Evolutionary conservation across 257 asterid genomes (phyloP), one percentile per base, ranked within the genome.

Genomic region (Solanum pimpinellifolium): DNA sequence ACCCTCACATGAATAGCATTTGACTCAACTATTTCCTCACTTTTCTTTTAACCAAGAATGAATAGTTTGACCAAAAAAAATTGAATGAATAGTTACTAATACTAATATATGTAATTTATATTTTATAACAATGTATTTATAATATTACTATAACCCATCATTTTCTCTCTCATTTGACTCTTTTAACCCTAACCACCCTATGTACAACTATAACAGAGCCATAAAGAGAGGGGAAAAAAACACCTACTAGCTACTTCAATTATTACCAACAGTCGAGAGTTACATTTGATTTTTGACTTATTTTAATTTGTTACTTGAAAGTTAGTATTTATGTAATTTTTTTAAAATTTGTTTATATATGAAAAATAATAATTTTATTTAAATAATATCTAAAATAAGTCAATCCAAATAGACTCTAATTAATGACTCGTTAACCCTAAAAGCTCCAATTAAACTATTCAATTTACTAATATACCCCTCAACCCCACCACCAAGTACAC

Each of bases 391-490:
- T 52, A 18, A 52, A 52, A 18, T 52, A 52, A 52, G 10, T 52
- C 2, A 52, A 52, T 52, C 0, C n/a, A 16, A 16, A 52, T 1
- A 52, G 0, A 37, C 7, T 1, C 3, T 62, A n/a, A n/a, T 62
- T 62, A 62, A 62, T 9, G 5, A 42, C 39, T 76, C 21, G 44
- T 42, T 78, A 16, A 27, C 25, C 16, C 66, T 46, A 27, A 27
- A 77, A 80, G 33, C 41, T 46, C 42, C 44, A 80, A 4, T 49
- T 80, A 11, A 11, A 18, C 39, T 16, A 77, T 33, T 77, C 14
- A 37, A 81, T 85, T 90, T 86, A 88, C 91, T 14, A 21, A 86
- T 33, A 12, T 47, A 87, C 91, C 92, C 92, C 91, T 62, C 66
- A 78, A 25, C 42, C n/a, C 65, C 65, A 56, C 11, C 65, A 56